Evolutionary conservation across 441 rosid species (phyloP).

Genomic region (Metrosideros polymorpha): DNA sequence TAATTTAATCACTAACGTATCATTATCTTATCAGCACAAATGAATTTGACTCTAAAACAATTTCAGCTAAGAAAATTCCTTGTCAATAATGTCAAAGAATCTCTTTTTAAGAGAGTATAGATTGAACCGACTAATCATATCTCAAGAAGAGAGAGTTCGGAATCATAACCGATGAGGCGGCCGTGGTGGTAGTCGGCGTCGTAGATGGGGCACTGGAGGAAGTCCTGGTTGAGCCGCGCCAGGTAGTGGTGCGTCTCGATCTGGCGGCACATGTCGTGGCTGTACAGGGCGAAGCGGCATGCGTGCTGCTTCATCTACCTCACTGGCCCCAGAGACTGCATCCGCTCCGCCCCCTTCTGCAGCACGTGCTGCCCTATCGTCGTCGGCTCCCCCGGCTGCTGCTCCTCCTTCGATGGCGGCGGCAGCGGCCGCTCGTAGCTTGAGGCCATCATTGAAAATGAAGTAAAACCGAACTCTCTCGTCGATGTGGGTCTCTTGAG

Average conservation of each 20-base stretch:
- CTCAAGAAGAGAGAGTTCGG: background rate
- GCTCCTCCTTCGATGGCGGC: conserved; percentile 1
- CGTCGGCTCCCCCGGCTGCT: conserved; percentile 34
- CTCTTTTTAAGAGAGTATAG: background rate
- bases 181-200: conserved; percentile 33
- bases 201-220: conserved; percentile 61
- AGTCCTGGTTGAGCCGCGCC: conserved; percentile 48
- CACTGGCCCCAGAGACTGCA: conserved; percentile 46
- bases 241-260: conserved; percentile 62
- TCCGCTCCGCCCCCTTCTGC: conserved; percentile 42
- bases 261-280: conserved; percentile 52
- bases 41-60: background rate
- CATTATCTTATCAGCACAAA: background rate
- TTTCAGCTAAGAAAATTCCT: background rate
- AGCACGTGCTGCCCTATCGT: conserved; percentile 29
- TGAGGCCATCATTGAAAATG: conserved; percentile 26
- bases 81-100: background rate
- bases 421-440: conserved; percentile 31
- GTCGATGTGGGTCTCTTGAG: background rate
- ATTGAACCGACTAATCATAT: background rate
- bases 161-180: conserved; percentile 53
- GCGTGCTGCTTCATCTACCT: conserved; percentile 48
- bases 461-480: background rate
- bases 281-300: conserved; percentile 54
- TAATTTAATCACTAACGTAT: background rate